phyloP scores from a whole-genome alignment of 768 basidiomycete species.

The Clathrus columnatus region DNA sequence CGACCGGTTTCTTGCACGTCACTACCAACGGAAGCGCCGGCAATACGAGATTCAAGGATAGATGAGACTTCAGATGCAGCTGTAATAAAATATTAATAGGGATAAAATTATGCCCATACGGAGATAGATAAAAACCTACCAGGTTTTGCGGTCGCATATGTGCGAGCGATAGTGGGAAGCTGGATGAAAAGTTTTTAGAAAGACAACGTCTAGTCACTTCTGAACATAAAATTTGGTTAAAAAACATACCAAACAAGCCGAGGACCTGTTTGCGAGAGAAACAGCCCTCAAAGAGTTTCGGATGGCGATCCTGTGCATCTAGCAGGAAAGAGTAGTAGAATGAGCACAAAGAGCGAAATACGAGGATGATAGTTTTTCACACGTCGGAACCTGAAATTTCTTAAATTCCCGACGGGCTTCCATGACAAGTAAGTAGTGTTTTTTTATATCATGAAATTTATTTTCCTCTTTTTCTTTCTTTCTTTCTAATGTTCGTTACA shows the following conservation, averaged over 20 bases:
- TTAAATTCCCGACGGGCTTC: conserved; percentile 2
- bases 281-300: conserved; percentile 76
- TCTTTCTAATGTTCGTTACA: neutral
- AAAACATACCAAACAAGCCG: conserved; percentile 49
- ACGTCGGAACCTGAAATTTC: conserved; percentile 6
- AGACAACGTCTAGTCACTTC: conserved; percentile 28
- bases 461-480: neutral
- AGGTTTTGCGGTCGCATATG: conserved; percentile 98
- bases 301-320: conserved; percentile 81
- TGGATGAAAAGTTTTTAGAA: conserved; percentile 20
- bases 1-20: conserved; percentile 99
- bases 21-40: conserved; percentile 80
- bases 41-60: conserved; percentile 97
- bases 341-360: conserved; percentile 38
- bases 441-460: neutral
- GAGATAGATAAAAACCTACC: conserved; percentile 47
- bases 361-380: conserved; percentile 11
- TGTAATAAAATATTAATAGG: conserved; percentile 30
- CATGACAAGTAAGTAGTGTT: conserved; percentile 3
- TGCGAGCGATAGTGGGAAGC: conserved; percentile 53
- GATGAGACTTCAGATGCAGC: conserved; percentile 99
- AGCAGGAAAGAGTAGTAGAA: conserved; percentile 35
- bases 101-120: conserved; percentile 16
- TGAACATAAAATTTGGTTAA: conserved; percentile 15
- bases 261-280: conserved; percentile 42